Evolutionary conservation across 2,329 filamentous ascomycete species (phyloP), one percentile per base, ranked within the genome.

Genomic region (Dactylonectria estremocensis): DNA sequence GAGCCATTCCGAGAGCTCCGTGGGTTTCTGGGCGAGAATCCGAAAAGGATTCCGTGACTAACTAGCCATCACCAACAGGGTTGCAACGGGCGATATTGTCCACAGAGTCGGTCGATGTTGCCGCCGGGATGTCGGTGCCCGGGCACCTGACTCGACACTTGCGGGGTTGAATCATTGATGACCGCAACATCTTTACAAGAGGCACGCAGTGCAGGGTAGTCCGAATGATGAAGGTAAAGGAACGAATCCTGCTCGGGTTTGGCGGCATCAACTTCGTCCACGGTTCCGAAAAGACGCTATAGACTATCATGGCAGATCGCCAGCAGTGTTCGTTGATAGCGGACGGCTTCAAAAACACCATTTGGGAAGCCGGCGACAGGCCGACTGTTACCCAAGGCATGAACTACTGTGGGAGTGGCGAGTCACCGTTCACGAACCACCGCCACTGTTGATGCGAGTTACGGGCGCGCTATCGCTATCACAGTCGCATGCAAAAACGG

Each of bases 1-100:
- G 40, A 3, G 64, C 52, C 50, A 52, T 48, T 31, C 58, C 46
- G 22, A 18, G 20, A 52, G 55, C 53, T 43, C 62, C 64, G 61
- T 40, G 22, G 40, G 28, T 40, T 22, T 13, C 33, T 53, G 57
- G 64, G 16, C 61, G 37, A 50, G 50, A 55, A 33, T 18, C 59
- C 52, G 40, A 50, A 37, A 61, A 58, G 37, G 62, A 56, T 56
- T 40, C 28, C 57, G 43, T 28, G 31, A 53, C 48, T 28, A 33
- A 35, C 35, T 50, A 49, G 61, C 52, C 59, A 61, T 53, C 48
- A 35, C 31, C 50, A n/a, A 56, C 52, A 57, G 52, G 50, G 63
- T 66, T 56, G 22, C 57, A 45, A 31, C 24, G 46, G 50, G 31
- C 18, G 18, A 20, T 13, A 13, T 35, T 18, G 50, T 53, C 31